These are phyloP conservation scores for Brassica juncea DNA, from an alignment of 345 rosid genomes.

Conservation along the genomic window DNA sequence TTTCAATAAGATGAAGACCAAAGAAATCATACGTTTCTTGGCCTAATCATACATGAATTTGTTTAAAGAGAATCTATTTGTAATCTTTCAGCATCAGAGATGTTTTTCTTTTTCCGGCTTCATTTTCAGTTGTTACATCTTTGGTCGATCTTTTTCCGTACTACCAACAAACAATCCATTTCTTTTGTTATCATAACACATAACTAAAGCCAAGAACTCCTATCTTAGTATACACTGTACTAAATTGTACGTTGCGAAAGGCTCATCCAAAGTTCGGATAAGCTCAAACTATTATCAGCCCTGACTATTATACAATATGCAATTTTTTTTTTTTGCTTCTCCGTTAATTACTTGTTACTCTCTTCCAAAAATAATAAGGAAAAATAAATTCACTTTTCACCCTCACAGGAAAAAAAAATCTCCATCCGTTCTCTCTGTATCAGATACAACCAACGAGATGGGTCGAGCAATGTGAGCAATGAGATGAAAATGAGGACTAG, in stretches of 20 bases:
- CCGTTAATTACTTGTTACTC: constrained; percentile 32
- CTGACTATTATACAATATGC: constrained; percentile 27
- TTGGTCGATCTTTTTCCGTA: constrained; percentile 1
- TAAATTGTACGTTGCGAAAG: neutral
- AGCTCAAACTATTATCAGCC: constrained; percentile 10
- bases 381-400: constrained; percentile 7
- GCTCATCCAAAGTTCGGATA: neutral
- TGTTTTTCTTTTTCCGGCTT: neutral
- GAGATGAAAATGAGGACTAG: constrained; percentile 28
- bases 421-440: constrained; percentile 8
- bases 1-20: constrained; percentile 1
- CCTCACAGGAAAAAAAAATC: constrained; percentile 15
- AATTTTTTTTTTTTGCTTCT: neutral
- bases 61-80: neutral
- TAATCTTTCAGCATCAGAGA: constrained; percentile 16
- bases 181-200: neutral
- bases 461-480: constrained; percentile 22
- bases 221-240: neutral
- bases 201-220: neutral
- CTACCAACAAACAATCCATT: neutral
- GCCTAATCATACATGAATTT: neutral
- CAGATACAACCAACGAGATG: constrained; percentile 17
- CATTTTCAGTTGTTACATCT: neutral
- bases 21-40: constrained; percentile 25
- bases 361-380: constrained; percentile 37